phyloP scores from a whole-genome alignment of 2,329 filamentous ascomycete genomes.

The Arthroderma sp. region DNA sequence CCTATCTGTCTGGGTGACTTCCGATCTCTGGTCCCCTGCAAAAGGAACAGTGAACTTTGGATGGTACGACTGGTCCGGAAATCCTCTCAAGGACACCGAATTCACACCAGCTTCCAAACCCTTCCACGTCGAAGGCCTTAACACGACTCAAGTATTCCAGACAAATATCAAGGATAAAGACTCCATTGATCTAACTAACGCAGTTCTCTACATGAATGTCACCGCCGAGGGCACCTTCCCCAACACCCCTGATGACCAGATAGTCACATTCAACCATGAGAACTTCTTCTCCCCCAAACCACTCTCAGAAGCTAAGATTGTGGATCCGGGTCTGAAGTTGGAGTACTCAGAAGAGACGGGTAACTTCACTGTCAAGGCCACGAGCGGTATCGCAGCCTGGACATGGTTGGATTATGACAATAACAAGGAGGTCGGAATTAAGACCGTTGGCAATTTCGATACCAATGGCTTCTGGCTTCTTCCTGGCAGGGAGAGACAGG shows the following conservation, averaged over 20 bases:
- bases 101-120: constrained; percentile 10
- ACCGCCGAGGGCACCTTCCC: constrained; percentile 34
- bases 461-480: constrained; percentile 41
- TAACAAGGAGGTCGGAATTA: constrained; percentile 8
- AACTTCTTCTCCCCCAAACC: constrained; percentile 39
- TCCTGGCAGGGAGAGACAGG: constrained; percentile 31
- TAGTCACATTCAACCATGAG: constrained; percentile 34
- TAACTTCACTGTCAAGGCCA: constrained; percentile 37
- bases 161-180: constrained; percentile 26
- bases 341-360: constrained; percentile 18
- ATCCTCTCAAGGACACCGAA: constrained; percentile 21
- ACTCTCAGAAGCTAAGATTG: constrained; percentile 33
- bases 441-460: constrained; percentile 39
- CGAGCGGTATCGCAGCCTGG: constrained; percentile 37
- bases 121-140: constrained; percentile 39
- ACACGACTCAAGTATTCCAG: constrained; percentile 37
- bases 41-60: constrained; percentile 34
- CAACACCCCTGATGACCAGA: constrained; percentile 25
- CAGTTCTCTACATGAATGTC: constrained; percentile 34
- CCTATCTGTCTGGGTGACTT: constrained; percentile 43
- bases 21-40: constrained; percentile 42
- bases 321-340: constrained; percentile 36
- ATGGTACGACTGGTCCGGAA: constrained; percentile 40
- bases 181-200: constrained; percentile 21
- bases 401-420: constrained; percentile 43